Percentiles rank a stretch among this genome's conserved stretches.
These are phyloP conservation scores for Pseudopyricularia javanii DNA, from an alignment of 2,329 filamentous ascomycete genomes.

Conservation along the genomic window DNA sequence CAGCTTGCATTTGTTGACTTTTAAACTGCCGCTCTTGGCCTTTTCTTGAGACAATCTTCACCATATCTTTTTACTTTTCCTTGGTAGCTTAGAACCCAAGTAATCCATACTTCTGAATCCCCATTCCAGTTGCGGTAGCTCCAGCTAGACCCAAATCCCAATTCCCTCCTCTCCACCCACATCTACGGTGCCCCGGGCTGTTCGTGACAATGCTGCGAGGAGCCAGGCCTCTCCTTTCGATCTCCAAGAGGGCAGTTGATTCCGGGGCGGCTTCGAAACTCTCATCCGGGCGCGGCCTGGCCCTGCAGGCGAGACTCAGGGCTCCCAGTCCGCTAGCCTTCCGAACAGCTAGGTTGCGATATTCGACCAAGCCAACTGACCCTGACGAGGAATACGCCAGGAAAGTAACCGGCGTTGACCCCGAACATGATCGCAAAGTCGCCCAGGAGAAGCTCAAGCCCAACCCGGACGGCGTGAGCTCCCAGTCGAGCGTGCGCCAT, in stretches of 20 bases:
- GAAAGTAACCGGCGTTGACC: slow-evolving; percentile 23
- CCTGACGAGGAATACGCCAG: not conserved
- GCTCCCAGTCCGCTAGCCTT: not conserved
- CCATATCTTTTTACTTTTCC: not conserved
- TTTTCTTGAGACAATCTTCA: too few relatives aligned
- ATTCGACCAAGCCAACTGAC: not conserved
- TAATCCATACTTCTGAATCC: not conserved
- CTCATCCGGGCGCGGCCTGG: not conserved
- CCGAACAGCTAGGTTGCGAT: not conserved
- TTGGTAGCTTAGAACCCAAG: not conserved
- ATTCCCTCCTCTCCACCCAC: not conserved
- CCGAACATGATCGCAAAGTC: slow-evolving; percentile 41
- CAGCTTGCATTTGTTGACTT: too few relatives aligned
- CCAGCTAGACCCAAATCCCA: not conserved
- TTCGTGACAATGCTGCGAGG: not conserved
- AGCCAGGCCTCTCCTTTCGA: not conserved
- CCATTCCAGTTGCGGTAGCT: not conserved
- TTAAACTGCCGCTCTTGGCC: too few relatives aligned
- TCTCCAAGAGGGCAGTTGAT: not conserved
- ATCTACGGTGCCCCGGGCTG: too few relatives aligned
- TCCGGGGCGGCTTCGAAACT: not conserved
- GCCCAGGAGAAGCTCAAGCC: slow-evolving; percentile 42
- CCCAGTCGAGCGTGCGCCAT: slow-evolving; percentile 40
- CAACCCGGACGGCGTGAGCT: slow-evolving; percentile 47
- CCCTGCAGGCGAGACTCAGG: not conserved